Conservation (phyloP, 768 basidiomycete genomes). For the Lactifluus subvellereus region DNA sequence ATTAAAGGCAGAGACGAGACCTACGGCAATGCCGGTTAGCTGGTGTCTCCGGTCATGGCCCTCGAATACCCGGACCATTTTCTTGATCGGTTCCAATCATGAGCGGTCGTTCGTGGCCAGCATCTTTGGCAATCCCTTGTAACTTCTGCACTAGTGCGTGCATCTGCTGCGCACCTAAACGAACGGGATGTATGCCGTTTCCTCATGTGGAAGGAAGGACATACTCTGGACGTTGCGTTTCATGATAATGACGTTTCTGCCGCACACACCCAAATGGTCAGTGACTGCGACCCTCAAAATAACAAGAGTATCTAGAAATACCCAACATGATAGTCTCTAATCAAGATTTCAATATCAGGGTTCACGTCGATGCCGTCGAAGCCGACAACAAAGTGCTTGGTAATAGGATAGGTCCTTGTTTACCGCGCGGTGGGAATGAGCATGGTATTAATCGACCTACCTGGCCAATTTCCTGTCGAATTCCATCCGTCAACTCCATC, state of each 20-base stretch:
- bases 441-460: not conserved
- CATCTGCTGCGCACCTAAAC: slow-evolving; percentile 46
- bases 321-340: slow-evolving; percentile 59
- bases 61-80: slow-evolving; percentile 43
- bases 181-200: not conserved
- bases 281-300: not conserved
- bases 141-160: slow-evolving; percentile 43
- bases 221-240: slow-evolving; percentile 57
- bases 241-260: slow-evolving; percentile 58
- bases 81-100: slow-evolving; percentile 73
- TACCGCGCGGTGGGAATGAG: too few species aligned
- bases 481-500: slow-evolving; percentile 15
- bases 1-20: slow-evolving; percentile 65
- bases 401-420: too few species aligned
- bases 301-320: slow-evolving; percentile 22
- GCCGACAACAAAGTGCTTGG: slow-evolving; percentile 65
- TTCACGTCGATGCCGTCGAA: slow-evolving; percentile 54
- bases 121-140: slow-evolving; percentile 50
- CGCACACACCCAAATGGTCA: not conserved
- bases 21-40: slow-evolving; percentile 30
- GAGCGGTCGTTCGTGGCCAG: slow-evolving; percentile 50
- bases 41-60: not conserved
- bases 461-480: slow-evolving; percentile 31
- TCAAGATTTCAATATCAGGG: slow-evolving; percentile 49
- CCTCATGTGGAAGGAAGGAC: not conserved